Percentiles rank a stretch among this genome's conserved stretches.
Conservation (phyloP, 768 basidiomycete species). For the Mycena chlorophos region DNA sequence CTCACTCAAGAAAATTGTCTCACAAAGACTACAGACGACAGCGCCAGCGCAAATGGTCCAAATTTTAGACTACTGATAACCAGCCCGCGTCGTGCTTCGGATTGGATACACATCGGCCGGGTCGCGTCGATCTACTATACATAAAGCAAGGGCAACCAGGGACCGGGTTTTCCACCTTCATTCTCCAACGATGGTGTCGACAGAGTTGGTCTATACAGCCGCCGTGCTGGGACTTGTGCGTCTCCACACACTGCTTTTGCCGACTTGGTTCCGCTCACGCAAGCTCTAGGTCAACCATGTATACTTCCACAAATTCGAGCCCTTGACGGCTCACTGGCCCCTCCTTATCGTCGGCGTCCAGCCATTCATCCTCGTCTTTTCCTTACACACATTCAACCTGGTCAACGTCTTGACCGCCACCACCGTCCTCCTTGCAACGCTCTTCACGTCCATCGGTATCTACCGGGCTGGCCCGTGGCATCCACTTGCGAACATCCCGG, state of each 20-base stretch:
- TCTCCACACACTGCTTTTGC: too few species aligned
- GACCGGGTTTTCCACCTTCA: too few species aligned
- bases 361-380: background rate
- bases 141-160: too few species aligned
- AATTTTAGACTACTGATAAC: too few species aligned
- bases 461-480: constrained; percentile 59
- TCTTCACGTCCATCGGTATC: constrained; percentile 33
- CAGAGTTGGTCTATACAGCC: background rate
- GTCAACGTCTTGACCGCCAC: background rate
- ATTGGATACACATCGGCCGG: too few species aligned
- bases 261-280: background rate
- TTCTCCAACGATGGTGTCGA: too few species aligned
- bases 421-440: constrained; percentile 29
- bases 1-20: too few species aligned
- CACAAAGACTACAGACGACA: too few species aligned
- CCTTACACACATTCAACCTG: background rate
- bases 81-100: too few species aligned
- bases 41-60: too few species aligned
- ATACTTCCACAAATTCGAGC: constrained; percentile 2
- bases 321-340: background rate
- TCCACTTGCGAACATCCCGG: constrained; percentile 50
- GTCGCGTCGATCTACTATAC: too few species aligned
- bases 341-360: background rate
- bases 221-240: background rate
- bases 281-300: background rate